Conservation (phyloP, 2,329 filamentous ascomycete species). For the Sporothrix pallida region DNA sequence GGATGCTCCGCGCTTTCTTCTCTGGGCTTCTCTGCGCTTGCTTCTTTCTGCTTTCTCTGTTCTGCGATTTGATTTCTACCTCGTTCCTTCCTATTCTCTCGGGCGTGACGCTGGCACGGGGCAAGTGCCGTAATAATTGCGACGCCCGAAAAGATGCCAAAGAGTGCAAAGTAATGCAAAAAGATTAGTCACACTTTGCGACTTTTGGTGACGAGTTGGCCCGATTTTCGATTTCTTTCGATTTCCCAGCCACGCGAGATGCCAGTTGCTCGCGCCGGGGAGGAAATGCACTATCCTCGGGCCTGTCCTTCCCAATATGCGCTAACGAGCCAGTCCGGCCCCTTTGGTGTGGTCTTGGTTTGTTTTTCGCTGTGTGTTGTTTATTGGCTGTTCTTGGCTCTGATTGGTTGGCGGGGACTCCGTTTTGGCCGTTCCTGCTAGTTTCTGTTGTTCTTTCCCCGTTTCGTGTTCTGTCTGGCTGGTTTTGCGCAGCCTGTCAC, state of each 20-base stretch:
- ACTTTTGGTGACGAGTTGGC: background rate
- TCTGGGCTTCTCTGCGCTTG: constrained; percentile 20
- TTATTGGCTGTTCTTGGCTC: background rate
- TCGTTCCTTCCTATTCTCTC: constrained; percentile 23
- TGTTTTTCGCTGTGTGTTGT: background rate
- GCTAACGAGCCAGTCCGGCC: constrained; percentile 25
- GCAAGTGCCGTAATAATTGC: background rate
- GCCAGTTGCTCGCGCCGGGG: constrained; percentile 3
- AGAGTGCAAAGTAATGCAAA: background rate
- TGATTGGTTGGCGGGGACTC: constrained; percentile 23
- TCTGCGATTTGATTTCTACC: constrained; percentile 7
- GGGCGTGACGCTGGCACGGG: background rate
- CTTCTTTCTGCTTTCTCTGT: background rate
- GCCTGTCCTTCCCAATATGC: constrained; percentile 29
- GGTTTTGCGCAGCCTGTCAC: background rate
- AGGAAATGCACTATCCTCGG: constrained; percentile 26
- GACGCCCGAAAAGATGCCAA: background rate
- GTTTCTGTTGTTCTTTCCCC: background rate
- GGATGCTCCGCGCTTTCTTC: background rate
- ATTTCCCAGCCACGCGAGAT: constrained; percentile 28
- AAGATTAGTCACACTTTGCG: constrained; percentile 37
- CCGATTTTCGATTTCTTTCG: background rate
- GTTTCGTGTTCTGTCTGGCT: constrained; percentile 6
- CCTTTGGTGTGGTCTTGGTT: background rate
- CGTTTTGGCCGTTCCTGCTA: constrained; percentile 20